Base-by-base conservation (phyloP, 1,284 basidiomycete species). In the Crucibulum cyathiforme region DNA sequence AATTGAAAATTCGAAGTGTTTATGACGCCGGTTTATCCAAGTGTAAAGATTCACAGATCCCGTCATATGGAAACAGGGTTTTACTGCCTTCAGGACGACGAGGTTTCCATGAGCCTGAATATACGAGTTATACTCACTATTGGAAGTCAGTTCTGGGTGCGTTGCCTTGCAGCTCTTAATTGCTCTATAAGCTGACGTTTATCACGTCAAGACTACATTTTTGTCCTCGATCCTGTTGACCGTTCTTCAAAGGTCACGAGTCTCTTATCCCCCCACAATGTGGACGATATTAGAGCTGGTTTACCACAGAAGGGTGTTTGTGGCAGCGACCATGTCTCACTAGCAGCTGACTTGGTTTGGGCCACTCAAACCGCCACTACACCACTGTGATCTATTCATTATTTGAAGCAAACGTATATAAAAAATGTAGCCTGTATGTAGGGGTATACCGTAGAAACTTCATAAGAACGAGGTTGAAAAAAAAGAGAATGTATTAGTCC, bases 301-400 rank as follows among this genome's bases (percentile, higher is more conserved):
- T 76, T 98, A 47, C 96, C 96, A n/a, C 82, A 87, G 67, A 86
- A 85, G 64, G 88, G 86, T 15, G 82, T 96, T 34, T 92, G 90
- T 65, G 93, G 92, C 9, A 95, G 93, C 67, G 96, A 98, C 75
- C 96, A 98, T 71, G 81, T 95, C 60, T 90, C 91, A 1, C 82
- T 98, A 9, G 88, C 85, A 46, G 84, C 82, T 6, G 85, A 90
- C 70, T 77, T 81, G 59, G 70, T 53, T 75, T 78, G 79, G 70
- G 58, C 61, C 35, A 67, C 36, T 56, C 57, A 58, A 62, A 36
- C 24, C 24, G 24, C 24, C 24, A 24, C 24, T 24, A 24, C 24
- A 24, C 24, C 24, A 4, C 24, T 24, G 24, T 24, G 24, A 24
- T 24, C 4, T 24, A 24, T 24, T 24, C 24, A 24, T 24, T 24